Base-by-base conservation (phyloP, 148 eudicot species). In the Camellia japonica region DNA sequence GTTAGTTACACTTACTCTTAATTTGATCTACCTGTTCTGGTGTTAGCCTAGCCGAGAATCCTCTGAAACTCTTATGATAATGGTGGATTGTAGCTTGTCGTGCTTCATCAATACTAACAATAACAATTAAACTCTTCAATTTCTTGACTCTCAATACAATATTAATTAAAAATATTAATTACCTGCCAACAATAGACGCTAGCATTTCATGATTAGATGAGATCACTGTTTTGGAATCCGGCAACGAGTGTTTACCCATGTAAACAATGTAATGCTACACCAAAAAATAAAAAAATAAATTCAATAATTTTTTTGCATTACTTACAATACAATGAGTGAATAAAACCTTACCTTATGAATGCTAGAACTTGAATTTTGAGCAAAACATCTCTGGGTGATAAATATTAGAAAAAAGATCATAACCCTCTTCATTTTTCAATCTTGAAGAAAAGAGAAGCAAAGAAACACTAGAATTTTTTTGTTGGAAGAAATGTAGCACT, bases 201-300 rank as follows among this genome's bases (percentile, higher is more conserved):
- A 83, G 79, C 41, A 74, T 23, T 10, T 78, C 75, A 51, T 83
- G 85, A 19, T 83, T 79, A 59, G 85, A 72, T 19, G 18, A 13
- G n/a, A 78, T 79, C n/a, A 74, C 79, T 2, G 71, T 67, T 56
- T 74, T 76, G 15, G 79, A 79, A 62, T 74, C 77, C 3, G 75
- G 6, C 47, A 42, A 42, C 3, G 71, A 68, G n/a, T 6, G 19
- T 41, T 11, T 15, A 14, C 71, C 71, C 71, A 68, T 68, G 71
- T 68, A 68, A 2, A 68, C 71, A 68, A 68, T 68, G 47, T 68
- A 68, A 2, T 41, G 19, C 71, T 68, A 18, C 71, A 68, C 38
- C 38, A 42, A 5, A 8, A 42, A 38, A 13, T 7, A 30, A 4
- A 12, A 30, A 30, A 30, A 30, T 1, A 30, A 30, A 30, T 30